These are phyloP conservation scores for Chlorociboria aeruginascens DNA, from an alignment of 495 filamentous ascomycete species.

Conservation along the genomic window DNA sequence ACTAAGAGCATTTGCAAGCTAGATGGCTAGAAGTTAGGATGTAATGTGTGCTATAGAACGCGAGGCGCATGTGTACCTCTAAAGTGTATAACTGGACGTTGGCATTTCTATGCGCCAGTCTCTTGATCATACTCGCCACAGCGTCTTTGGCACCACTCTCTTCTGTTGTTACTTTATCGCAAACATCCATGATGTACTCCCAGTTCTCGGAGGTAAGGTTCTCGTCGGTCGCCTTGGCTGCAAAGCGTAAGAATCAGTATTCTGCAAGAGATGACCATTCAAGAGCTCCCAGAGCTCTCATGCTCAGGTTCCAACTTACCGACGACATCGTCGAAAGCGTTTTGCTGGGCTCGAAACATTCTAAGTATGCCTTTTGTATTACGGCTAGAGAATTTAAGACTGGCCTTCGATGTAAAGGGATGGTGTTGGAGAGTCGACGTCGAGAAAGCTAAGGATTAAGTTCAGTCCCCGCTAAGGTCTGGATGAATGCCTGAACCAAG, in stretches of 20 bases:
- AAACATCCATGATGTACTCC: slow-evolving; percentile 97
- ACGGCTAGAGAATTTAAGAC: too few species aligned
- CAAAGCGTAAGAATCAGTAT: slow-evolving; percentile 9
- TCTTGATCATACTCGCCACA: slow-evolving; percentile 88
- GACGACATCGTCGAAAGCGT: slow-evolving; percentile 71
- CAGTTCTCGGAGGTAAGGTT: slow-evolving; percentile 97
- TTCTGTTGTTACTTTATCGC: slow-evolving; percentile 67
- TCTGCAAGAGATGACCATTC: neutral
- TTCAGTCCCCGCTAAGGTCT: too few species aligned
- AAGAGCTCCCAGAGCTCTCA: neutral
- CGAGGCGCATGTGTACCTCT: slow-evolving; percentile 45
- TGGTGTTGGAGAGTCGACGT: too few species aligned
- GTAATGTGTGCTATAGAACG: neutral
- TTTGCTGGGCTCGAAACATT: slow-evolving; percentile 75
- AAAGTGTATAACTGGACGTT: slow-evolving; percentile 99
- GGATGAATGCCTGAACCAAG: too few species aligned
- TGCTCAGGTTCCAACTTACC: slow-evolving; percentile 37
- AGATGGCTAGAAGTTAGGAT: slow-evolving; percentile 1
- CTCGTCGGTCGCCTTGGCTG: slow-evolving; percentile 97
- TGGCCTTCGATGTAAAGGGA: too few species aligned
- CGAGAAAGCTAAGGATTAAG: too few species aligned
- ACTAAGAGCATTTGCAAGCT: slow-evolving; percentile 85
- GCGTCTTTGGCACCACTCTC: slow-evolving; percentile 71
- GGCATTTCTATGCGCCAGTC: slow-evolving; percentile 91
- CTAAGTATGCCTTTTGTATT: neutral